Evolutionary conservation across 768 basidiomycete genomes (phyloP).

Genomic region (Butyriboletus loyo): DNA sequence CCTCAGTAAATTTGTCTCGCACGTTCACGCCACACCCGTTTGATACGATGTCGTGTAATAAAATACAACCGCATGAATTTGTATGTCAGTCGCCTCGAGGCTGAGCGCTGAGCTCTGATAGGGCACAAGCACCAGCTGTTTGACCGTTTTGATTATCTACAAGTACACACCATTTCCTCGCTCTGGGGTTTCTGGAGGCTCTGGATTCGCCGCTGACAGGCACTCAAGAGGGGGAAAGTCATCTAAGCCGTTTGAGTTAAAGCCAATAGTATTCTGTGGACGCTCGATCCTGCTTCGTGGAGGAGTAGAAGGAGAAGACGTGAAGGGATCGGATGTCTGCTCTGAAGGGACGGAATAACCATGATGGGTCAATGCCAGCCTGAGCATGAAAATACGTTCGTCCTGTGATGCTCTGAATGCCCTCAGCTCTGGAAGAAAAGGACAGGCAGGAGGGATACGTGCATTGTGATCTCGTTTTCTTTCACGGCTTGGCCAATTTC

Average conservation of each 20-base stretch:
- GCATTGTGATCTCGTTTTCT: conserved; percentile 75
- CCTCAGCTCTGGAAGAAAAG: conserved; percentile 11
- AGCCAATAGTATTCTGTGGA: conserved; percentile 2
- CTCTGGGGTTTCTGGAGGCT: neutral
- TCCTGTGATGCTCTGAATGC: conserved; percentile 66
- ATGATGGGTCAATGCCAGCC: conserved; percentile 61
- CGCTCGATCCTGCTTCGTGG: neutral
- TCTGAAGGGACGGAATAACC: conserved; percentile 43
- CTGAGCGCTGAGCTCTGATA: neutral
- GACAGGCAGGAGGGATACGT: conserved; percentile 34
- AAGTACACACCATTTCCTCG: conserved; percentile 26
- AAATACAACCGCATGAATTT: neutral
- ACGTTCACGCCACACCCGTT: neutral
- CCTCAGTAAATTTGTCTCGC: neutral
- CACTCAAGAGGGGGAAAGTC: neutral
- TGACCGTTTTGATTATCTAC: conserved; percentile 13
- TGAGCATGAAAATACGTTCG: conserved; percentile 69
- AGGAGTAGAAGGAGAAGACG: neutral
- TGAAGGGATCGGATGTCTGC: conserved; percentile 2
- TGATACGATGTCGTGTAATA: neutral
- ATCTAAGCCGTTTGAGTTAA: conserved; percentile 16
- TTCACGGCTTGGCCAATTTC: conserved; percentile 59
- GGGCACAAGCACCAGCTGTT: neutral
- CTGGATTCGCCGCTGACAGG: neutral
- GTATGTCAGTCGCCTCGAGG: neutral